A percentile compares a stretch with the other conserved stretches of the same genome.
These are phyloP conservation scores for Porcisia deanei DNA, from an alignment of 208 protist species.

Conservation along the genomic window DNA sequence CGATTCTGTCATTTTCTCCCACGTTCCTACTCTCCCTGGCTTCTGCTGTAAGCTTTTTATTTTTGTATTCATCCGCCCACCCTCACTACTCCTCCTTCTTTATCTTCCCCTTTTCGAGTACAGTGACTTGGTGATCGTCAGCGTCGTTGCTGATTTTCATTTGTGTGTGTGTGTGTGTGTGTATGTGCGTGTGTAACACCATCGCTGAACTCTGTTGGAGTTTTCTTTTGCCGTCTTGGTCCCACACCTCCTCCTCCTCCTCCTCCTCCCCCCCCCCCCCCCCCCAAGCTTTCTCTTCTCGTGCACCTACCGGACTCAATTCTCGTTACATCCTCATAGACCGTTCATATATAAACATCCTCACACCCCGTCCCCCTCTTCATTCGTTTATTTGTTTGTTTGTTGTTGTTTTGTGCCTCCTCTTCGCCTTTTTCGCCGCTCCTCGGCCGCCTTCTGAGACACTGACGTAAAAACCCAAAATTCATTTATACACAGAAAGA, in stretches of 20 bases:
- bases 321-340: slow-evolving; percentile 4
- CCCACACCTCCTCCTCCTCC: no score
- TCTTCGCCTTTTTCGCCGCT: neutral
- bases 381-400: neutral
- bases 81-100: no score
- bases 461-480: neutral
- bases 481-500: neutral
- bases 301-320: neutral
- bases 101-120: no score
- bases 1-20: neutral
- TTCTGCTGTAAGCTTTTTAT: neutral
- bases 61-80: neutral
- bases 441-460: neutral
- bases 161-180: neutral
- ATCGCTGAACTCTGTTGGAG: neutral
- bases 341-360: neutral
- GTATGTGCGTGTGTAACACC: neutral
- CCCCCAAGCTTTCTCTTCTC: neutral
- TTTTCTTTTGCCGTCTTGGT: neutral
- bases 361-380: neutral
- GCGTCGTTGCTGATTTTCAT: neutral
- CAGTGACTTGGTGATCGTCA: neutral
- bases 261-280: neutral
- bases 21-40: no score
- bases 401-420: neutral